Evolutionary conservation across 148 eudicot species (phyloP).

Genomic region (Silene latifolia): DNA sequence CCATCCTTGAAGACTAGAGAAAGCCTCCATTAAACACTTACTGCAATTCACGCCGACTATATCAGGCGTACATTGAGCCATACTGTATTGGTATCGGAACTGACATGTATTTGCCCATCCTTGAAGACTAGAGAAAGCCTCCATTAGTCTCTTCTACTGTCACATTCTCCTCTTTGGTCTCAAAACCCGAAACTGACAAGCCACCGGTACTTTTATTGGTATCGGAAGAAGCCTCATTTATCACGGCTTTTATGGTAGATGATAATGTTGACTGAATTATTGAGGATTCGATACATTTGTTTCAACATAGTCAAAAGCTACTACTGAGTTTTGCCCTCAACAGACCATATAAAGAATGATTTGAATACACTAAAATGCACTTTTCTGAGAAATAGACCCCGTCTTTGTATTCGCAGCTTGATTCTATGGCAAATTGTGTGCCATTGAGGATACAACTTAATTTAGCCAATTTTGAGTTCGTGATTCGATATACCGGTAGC

Average conservation of each 20-base stretch:
- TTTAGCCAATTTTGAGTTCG: no score
- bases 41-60: slow-evolving; percentile 16
- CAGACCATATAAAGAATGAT: background rate
- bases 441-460: slow-evolving; percentile 14
- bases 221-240: slow-evolving; percentile 12
- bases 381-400: background rate
- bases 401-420: background rate
- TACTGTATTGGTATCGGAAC: no score
- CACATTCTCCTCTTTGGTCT: slow-evolving; percentile 12
- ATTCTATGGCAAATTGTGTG: background rate
- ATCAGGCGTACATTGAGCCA: slow-evolving; percentile 30
- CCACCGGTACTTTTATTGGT: background rate
- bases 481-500: no score
- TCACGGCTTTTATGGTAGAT: background rate
- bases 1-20: background rate
- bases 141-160: slow-evolving; percentile 11
- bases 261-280: slow-evolving; percentile 13
- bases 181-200: background rate
- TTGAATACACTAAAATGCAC: slow-evolving; percentile 13
- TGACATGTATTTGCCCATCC: no score
- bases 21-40: background rate
- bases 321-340: background rate
- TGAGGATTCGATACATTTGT: slow-evolving; percentile 3
- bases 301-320: background rate
- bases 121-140: no score